Evolutionary conservation across 345 rosid species (phyloP), one percentile per base, ranked within the genome.

Genomic region (Pugionium cornutum): DNA sequence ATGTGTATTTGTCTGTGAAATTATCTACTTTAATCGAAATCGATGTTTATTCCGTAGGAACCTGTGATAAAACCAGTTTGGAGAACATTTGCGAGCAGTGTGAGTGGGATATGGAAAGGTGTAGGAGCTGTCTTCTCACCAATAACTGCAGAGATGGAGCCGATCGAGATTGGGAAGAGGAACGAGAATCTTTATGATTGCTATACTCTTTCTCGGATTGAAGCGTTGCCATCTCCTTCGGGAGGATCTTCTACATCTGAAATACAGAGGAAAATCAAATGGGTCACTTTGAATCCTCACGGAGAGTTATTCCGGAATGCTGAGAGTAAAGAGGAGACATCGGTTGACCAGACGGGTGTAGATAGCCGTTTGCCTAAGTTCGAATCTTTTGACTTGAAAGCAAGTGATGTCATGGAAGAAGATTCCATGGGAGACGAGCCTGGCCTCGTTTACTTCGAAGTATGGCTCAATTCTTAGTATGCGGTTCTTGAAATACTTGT

Each of bases 41-140:
- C 34, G 33, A 18, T 60, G 46, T 37, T 37, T 7, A 9, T 59
- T 8, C 41, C 0, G 41, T 66, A 89, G 98, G 98, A 92, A 53
- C 98, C 96, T 47, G 94, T 92, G 48, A 92, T 92, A 62, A 87
- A 74, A 72, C 97, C 97, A 31, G 36, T 58, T 1, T 87, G 96
- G 98, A 80, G 76, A 63, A 92, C 98, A 50, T 92, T 89, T 81
- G 77, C 87, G 26, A 92, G 96, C 67, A 92, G 97, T 77, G 86
- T 92, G 5, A 84, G 94, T 72, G 98, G 97, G 76, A 83, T 86
- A 76, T 92, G 98, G 98, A 88, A 92, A 69, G 97, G 96, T 5
- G 91, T 86, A 31, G 97, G 97, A 69, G 98, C 97, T 10, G 90
- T 84, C 11, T 89, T 89, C 68, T 92, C 97, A 2, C 89, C 97